Percentiles rank a stretch among this genome's conserved stretches.
Evolutionary conservation across 768 basidiomycete genomes (phyloP).

Genomic region (Podaxis rugospora): DNA sequence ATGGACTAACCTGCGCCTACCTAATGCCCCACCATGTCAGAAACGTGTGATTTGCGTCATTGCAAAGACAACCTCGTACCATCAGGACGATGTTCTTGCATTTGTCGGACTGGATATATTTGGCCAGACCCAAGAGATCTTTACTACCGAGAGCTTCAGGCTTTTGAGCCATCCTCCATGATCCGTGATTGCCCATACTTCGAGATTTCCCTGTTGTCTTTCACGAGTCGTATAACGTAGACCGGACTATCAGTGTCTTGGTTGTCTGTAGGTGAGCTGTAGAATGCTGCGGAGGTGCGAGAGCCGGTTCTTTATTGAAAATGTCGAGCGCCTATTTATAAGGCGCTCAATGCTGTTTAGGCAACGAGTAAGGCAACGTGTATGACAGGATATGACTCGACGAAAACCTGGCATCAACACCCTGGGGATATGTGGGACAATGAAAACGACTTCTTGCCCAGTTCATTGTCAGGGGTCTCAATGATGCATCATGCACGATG

Average conservation of each 20-base stretch:
- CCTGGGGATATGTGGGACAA: no score
- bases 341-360: no score
- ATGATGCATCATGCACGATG: no score
- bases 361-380: no score
- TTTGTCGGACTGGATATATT: conserved; percentile 63
- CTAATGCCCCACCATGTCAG: conserved; percentile 26
- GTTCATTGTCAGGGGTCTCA: no score
- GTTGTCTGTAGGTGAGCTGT: background rate
- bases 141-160: conserved; percentile 24
- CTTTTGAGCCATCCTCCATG: conserved; percentile 6
- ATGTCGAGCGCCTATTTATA: no score
- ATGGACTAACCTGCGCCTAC: conserved; percentile 58
- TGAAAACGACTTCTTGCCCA: no score
- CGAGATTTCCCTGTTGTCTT: background rate
- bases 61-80: conserved; percentile 37
- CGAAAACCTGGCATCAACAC: no score
- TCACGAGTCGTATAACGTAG: background rate
- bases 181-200: background rate
- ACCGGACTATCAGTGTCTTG: background rate
- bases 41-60: conserved; percentile 3
- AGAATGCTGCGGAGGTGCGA: no score
- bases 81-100: conserved; percentile 72
- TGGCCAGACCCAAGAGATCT: conserved; percentile 40
- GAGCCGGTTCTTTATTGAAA: no score
- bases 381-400: no score